Evolutionary conservation across 768 basidiomycete species (phyloP).

Genomic region (Hypsizygus marmoreus): DNA sequence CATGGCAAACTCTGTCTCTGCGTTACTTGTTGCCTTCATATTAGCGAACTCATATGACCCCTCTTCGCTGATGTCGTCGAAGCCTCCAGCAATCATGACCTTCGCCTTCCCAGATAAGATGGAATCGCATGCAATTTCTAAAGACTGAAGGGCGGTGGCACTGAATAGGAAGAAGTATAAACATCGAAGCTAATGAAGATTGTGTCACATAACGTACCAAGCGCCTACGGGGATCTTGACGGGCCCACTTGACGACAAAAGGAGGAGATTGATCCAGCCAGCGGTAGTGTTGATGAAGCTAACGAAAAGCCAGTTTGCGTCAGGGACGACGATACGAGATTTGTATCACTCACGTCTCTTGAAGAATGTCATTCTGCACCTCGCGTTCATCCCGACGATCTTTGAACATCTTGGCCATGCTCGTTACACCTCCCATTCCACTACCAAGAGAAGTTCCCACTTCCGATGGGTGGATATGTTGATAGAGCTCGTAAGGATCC

Average conservation of each 20-base stretch:
- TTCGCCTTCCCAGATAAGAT: conserved; percentile 96
- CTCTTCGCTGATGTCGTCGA: conserved; percentile 97
- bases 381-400: conserved; percentile 98
- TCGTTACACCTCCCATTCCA: conserved; percentile 96
- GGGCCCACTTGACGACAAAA: conserved; percentile 95
- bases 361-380: conserved; percentile 96
- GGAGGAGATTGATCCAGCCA: conserved; percentile 94
- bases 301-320: conserved; percentile 10
- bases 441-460: conserved; percentile 93
- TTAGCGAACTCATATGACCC: conserved; percentile 99
- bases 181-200: conserved; percentile 9
- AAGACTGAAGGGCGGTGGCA: conserved; percentile 95
- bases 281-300: conserved; percentile 99
- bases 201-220: conserved; percentile 57
- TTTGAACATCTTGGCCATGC: conserved; percentile 96
- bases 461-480: conserved; percentile 95
- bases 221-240: conserved; percentile 99
- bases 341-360: conserved; percentile 82
- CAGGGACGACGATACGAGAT: background rate
- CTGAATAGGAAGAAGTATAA: conserved; percentile 35
- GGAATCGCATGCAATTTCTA: conserved; percentile 97
- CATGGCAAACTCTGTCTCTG: conserved; percentile 97
- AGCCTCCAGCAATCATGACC: conserved; percentile 98
- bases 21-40: conserved; percentile 99
- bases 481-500: conserved; percentile 97